Conservation (phyloP, 2,329 filamentous ascomycete genomes). For the Madurella mycetomatis region DNA sequence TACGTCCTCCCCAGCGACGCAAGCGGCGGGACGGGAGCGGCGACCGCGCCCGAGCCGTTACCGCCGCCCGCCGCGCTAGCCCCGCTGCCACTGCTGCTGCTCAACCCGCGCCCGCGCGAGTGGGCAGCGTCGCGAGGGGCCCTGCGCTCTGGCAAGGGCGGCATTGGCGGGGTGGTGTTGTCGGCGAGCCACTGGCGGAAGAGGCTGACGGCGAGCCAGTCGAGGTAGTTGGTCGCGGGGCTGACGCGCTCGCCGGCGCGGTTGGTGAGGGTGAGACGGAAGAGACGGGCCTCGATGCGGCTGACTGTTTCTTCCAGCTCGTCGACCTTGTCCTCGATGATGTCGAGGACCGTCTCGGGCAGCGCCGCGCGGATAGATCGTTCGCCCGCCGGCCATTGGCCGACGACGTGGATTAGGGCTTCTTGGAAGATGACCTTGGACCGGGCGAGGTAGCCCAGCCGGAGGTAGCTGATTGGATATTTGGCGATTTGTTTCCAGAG, state of each 20-base stretch:
- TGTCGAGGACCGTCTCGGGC: constrained; percentile 72
- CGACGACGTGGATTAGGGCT: constrained; percentile 88
- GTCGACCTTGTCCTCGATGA: constrained; percentile 93
- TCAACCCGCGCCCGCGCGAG: constrained; percentile 15
- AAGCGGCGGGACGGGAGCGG: constrained; percentile 37
- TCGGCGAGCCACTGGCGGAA: constrained; percentile 94
- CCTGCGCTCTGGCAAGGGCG: constrained; percentile 26
- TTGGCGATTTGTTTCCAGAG: constrained; percentile 97
- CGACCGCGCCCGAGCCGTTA: constrained; percentile 10
- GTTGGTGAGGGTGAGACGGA: constrained; percentile 74
- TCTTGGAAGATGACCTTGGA: constrained; percentile 82
- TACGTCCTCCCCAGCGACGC: constrained; percentile 69
- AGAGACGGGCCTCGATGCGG: constrained; percentile 75
- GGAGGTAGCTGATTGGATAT: constrained; percentile 88
- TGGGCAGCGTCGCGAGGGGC: constrained; percentile 3
- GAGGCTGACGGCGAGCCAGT: constrained; percentile 82
- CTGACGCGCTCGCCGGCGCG: constrained; percentile 76
- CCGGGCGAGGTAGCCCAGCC: constrained; percentile 79
- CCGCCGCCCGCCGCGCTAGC: constrained; percentile 9
- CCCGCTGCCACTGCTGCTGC: constrained; percentile 19
- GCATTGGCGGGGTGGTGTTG: constrained; percentile 70
- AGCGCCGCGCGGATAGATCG: constrained; percentile 70
- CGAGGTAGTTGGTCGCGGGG: constrained; percentile 74
- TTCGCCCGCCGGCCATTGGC: constrained; percentile 82
- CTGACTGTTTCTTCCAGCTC: constrained; percentile 80